These are phyloP conservation scores for Neofusicoccum sp. DNA, from an alignment of 2,329 filamentous ascomycete species.

Conservation along the genomic window DNA sequence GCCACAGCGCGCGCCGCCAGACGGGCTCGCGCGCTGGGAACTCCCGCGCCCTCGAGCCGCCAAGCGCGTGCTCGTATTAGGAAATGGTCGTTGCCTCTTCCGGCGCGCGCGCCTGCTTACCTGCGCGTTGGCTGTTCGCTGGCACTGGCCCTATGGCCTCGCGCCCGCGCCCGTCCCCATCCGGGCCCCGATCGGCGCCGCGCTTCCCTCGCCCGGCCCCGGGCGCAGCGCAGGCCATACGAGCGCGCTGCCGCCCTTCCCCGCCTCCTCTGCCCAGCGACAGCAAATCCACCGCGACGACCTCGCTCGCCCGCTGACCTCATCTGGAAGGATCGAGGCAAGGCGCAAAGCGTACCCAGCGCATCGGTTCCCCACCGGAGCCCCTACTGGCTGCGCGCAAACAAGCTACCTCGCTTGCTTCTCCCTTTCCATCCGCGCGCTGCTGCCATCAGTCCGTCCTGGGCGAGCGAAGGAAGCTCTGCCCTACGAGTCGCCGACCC, in stretches of 20 bases:
- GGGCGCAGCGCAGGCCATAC: conserved; percentile 12
- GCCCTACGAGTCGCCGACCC: conserved; percentile 17
- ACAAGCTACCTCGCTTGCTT: neutral
- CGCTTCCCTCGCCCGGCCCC: neutral
- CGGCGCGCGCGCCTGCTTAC: conserved; percentile 1
- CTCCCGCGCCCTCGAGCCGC: neutral
- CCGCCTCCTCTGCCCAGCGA: neutral
- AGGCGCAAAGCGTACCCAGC: neutral
- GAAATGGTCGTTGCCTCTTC: conserved; percentile 1
- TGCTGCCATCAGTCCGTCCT: neutral
- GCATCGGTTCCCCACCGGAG: conserved; percentile 16
- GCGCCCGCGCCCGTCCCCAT: neutral
- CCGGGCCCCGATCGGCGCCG: neutral
- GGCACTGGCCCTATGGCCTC: neutral
- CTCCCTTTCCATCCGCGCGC: neutral
- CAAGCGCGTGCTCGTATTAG: conserved; percentile 10
- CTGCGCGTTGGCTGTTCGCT: neutral
- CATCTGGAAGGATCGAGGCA: neutral
- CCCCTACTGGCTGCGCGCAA: neutral
- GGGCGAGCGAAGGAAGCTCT: conserved; percentile 14
- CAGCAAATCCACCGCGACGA: neutral
- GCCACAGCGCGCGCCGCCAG: neutral
- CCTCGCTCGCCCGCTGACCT: conserved; percentile 10
- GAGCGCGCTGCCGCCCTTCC: conserved; percentile 10
- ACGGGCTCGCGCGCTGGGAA: neutral